Conservation (phyloP, 345 rosid species). For the Lumnitzera littorea region DNA sequence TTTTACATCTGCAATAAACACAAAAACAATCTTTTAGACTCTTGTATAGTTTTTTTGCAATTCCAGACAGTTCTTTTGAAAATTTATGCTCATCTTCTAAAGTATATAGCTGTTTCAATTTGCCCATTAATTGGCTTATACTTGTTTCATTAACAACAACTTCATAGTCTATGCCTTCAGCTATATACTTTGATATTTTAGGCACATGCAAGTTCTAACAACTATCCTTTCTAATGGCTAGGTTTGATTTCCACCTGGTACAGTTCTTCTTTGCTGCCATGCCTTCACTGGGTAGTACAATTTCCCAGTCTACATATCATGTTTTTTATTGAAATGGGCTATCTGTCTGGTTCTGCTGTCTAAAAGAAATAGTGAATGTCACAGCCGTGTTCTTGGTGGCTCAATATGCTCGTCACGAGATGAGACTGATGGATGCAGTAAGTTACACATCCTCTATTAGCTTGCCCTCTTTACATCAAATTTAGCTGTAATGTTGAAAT, state of each 20-base stretch:
- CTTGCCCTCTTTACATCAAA: not conserved
- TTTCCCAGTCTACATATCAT: conserved; percentile 11
- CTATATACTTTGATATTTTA: no score
- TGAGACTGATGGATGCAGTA: conserved; percentile 84
- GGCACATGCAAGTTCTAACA: conserved; percentile 7
- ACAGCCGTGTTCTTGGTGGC: conserved; percentile 90
- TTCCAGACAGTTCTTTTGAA: no score
- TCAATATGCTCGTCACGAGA: conserved; percentile 71
- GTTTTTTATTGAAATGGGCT: conserved; percentile 5
- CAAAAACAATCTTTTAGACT: not conserved
- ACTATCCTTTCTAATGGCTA: conserved; percentile 26
- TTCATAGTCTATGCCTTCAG: no score
- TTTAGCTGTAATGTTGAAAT: not conserved
- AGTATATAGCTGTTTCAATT: no score
- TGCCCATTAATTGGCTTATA: no score
- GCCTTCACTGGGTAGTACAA: conserved; percentile 77
- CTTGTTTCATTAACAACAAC: no score
- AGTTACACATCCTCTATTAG: conserved; percentile 9
- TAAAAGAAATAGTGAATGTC: conserved; percentile 16
- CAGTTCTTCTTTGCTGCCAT: conserved; percentile 86
- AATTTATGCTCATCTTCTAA: no score
- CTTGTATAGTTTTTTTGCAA: no score
- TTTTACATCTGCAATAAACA: conserved; percentile 1
- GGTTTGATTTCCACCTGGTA: conserved; percentile 91
- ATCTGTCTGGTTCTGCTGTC: conserved; percentile 16